Conservation (phyloP, 2,329 filamentous ascomycete species). For the Biscogniauxia mediterranea region DNA sequence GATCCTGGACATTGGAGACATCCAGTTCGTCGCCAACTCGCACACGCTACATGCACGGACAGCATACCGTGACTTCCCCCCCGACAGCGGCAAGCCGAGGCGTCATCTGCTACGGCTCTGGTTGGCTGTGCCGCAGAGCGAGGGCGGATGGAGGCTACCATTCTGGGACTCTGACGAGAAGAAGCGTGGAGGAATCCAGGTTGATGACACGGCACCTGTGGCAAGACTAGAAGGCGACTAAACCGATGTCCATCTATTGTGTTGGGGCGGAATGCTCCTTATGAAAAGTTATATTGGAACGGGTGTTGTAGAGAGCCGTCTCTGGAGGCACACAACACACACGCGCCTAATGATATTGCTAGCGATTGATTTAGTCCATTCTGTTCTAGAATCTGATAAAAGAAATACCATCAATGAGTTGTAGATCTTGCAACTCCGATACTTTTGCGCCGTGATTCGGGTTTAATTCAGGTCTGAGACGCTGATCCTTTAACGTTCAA, state of each 20-base stretch:
- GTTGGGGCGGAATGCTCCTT: not conserved
- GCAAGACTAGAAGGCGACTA: slow-evolving; percentile 76
- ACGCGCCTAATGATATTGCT: not conserved
- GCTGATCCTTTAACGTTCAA: too few species aligned
- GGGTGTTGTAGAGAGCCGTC: not conserved
- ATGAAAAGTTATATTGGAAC: not conserved
- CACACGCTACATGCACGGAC: slow-evolving; percentile 82
- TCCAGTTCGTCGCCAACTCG: slow-evolving; percentile 80
- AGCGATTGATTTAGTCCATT: not conserved
- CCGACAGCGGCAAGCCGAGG: slow-evolving; percentile 62
- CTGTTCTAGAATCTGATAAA: not conserved
- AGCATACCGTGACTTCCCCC: slow-evolving; percentile 66
- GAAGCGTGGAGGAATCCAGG: slow-evolving; percentile 87
- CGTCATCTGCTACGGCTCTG: slow-evolving; percentile 82
- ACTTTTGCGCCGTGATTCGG: too few species aligned
- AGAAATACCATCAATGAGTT: not conserved
- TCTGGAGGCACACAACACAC: not conserved
- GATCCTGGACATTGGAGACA: slow-evolving; percentile 82
- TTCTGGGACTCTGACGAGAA: slow-evolving; percentile 79
- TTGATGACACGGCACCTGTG: slow-evolving; percentile 73
- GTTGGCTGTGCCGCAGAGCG: slow-evolving; percentile 76
- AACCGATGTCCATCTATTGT: not conserved
- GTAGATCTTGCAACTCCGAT: too few species aligned
- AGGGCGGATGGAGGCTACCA: slow-evolving; percentile 83
- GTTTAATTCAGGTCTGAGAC: too few species aligned